A percentile compares a stretch with the other conserved stretches of the same genome.
Evolutionary conservation across 2,329 filamentous ascomycete species (phyloP).

Genomic region (Sclerotinia subarctica): DNA sequence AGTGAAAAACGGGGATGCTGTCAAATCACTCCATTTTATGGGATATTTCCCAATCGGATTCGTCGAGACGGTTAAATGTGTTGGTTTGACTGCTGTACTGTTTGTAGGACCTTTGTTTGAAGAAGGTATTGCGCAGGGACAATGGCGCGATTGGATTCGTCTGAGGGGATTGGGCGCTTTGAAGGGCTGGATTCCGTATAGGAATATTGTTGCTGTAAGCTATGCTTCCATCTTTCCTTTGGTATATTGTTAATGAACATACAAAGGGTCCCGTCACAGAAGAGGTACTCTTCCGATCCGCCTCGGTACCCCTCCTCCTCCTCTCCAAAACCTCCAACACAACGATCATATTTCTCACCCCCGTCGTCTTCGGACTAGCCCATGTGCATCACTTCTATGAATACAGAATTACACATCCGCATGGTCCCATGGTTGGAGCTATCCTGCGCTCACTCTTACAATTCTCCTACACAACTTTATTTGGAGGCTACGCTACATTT

Average conservation of each 20-base stretch:
- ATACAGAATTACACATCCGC: constrained; percentile 76
- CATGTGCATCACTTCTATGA: constrained; percentile 97
- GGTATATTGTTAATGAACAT: neutral
- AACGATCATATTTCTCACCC: constrained; percentile 74
- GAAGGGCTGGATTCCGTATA: constrained; percentile 75
- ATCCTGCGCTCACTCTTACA: constrained; percentile 75
- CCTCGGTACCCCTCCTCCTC: constrained; percentile 78
- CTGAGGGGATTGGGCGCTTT: constrained; percentile 57
- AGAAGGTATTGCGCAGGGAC: constrained; percentile 66
- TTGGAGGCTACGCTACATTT: constrained; percentile 91
- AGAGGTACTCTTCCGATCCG: constrained; percentile 88
- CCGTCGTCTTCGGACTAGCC: constrained; percentile 86
- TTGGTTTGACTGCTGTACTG: constrained; percentile 72
- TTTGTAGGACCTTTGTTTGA: constrained; percentile 87
- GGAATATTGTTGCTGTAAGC: constrained; percentile 81
- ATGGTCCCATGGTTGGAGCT: constrained; percentile 59
- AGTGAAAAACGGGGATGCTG: constrained; percentile 47
- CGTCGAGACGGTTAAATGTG: constrained; percentile 57
- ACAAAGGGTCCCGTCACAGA: constrained; percentile 78
- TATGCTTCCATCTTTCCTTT: neutral
- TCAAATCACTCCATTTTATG: constrained; percentile 64
- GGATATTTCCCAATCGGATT: constrained; percentile 77
- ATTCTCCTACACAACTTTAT: constrained; percentile 85
- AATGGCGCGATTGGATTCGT: constrained; percentile 63
- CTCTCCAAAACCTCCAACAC: constrained; percentile 53